A percentile compares a stretch with the other conserved stretches of the same genome.
These are phyloP conservation scores for Iris macrosiphon DNA, from an alignment of 106 monocot genomes.

Conservation along the genomic window DNA sequence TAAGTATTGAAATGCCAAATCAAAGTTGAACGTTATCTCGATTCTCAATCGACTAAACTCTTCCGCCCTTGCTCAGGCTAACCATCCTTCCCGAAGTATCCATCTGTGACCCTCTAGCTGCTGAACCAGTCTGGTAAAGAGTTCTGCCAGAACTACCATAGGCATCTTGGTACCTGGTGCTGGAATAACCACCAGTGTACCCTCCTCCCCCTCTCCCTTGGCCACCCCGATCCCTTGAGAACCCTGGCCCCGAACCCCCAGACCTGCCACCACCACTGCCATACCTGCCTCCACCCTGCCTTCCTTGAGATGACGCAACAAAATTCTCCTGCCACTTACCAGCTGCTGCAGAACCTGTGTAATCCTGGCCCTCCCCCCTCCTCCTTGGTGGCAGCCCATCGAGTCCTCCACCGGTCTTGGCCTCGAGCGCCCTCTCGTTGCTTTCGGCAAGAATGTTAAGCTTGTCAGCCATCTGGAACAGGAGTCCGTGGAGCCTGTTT, in stretches of 20 bases:
- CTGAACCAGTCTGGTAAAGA: constrained; percentile 19
- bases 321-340: constrained; percentile 76
- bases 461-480: constrained; percentile 83
- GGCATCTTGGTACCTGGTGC: constrained; percentile 54
- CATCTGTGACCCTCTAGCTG: constrained; percentile 20
- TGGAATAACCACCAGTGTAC: constrained; percentile 22
- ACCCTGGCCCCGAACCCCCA: constrained; percentile 12
- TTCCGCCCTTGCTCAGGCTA: constrained; percentile 49
- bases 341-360: constrained; percentile 9
- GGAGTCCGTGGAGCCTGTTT: constrained; percentile 62
- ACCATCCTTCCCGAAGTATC: constrained; percentile 54
- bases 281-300: constrained; percentile 23
- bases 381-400: constrained; percentile 64
- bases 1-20: too few relatives aligned
- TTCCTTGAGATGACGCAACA: constrained; percentile 23
- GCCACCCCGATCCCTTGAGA: constrained; percentile 1
- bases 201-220: constrained; percentile 20
- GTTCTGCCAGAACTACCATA: constrained; percentile 20
- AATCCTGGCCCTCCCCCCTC: constrained; percentile 55
- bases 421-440: constrained; percentile 83
- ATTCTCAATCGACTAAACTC: constrained; percentile 13
- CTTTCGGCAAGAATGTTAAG: constrained; percentile 66
- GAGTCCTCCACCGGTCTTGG: constrained; percentile 62
- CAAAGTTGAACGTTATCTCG: too few relatives aligned
- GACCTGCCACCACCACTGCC: background rate